Evolutionary conservation across 768 basidiomycete species (phyloP).

Genomic region (Psilocybe tampanensis): DNA sequence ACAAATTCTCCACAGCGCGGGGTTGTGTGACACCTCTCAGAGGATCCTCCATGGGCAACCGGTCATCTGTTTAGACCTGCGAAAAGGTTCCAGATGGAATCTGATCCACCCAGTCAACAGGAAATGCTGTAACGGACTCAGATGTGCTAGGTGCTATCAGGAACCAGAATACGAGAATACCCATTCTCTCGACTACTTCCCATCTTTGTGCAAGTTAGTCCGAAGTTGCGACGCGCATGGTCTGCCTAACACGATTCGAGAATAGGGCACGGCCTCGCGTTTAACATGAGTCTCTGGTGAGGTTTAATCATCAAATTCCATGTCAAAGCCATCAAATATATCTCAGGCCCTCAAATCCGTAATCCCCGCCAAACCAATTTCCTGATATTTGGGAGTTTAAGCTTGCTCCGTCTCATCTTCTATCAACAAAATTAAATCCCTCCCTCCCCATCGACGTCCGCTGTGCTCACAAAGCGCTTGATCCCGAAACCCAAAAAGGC

Average conservation of each 20-base stretch:
- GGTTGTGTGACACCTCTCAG: constrained; percentile 9
- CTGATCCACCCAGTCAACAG: constrained; percentile 6
- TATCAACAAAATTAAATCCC: constrained; percentile 16
- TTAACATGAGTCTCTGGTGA: constrained; percentile 26
- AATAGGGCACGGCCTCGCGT: constrained; percentile 26
- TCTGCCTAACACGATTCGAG: constrained; percentile 16
- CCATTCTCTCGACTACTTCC: constrained; percentile 16
- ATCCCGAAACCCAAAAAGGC: constrained; percentile 46
- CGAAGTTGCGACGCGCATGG: constrained; percentile 21
- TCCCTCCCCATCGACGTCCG: constrained; percentile 18
- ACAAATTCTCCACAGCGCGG: constrained; percentile 9
- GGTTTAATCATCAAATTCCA: constrained; percentile 28
- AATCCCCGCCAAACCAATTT: constrained; percentile 26
- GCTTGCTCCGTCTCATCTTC: constrained; percentile 14
- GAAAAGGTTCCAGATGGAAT: neutral
- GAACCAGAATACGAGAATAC: constrained; percentile 17
- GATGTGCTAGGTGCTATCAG: constrained; percentile 3
- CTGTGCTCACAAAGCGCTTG: constrained; percentile 28
- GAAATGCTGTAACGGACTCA: constrained; percentile 1
- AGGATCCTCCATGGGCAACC: constrained; percentile 7
- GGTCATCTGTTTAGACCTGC: constrained; percentile 8
- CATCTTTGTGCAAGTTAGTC: constrained; percentile 21
- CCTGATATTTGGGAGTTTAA: constrained; percentile 24
- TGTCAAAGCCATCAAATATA: constrained; percentile 31
- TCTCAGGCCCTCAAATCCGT: constrained; percentile 31